Base-by-base conservation (phyloP, 108 stramenopile species). In the Pseudonitzschia pungens region DNA sequence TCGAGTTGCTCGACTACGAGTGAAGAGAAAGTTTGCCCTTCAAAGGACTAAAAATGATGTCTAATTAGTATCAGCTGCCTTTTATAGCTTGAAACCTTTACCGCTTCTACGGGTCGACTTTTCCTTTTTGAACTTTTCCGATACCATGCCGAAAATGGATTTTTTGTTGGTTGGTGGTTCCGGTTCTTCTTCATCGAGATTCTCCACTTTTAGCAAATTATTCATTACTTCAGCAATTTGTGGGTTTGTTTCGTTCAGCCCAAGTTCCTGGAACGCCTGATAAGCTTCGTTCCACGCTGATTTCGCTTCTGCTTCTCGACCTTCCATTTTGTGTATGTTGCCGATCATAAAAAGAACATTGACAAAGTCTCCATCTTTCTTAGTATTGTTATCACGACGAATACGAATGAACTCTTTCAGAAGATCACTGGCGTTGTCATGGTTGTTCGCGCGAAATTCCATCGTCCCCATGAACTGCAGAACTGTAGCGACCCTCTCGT, bases 401-500 rank as follows among this genome's bases (percentile, higher is more conserved):
- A 84, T 91, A 7, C 75, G 76, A 29, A 88, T 81, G 51, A 86
- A 78, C 33, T 88, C 83, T 24, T 77, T 77, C n/a, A 91, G 66
- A 8, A 83, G 71, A 20, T 78, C 56, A 16, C 57, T 56, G 4
- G 82, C 87, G 16, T 80, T 79, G 24, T 86, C 86, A 27, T 87
- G 51, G 65, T 87, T 82, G 2, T 75, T 80, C 12, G 78, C 74
- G 22, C 78, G 82, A 65, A 88, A 87, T 65, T 87, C 87, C 22
- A 91, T 42, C 57, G 81, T 86, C 48, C 90, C 90, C 78, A 87
- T 88, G 65, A 80, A 84, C 48, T 86, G 84, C 62, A 91, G 63
- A 21, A 87, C 78, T 18, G 77, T 70, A 24, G 83, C 90, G 32
- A 91, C 81, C 33, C 80, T 75, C 41, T 82, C 84, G 53, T 91